Evolutionary conservation across 352 stramenopile genomes (phyloP).

Genomic region (Pythium folliculosum): DNA sequence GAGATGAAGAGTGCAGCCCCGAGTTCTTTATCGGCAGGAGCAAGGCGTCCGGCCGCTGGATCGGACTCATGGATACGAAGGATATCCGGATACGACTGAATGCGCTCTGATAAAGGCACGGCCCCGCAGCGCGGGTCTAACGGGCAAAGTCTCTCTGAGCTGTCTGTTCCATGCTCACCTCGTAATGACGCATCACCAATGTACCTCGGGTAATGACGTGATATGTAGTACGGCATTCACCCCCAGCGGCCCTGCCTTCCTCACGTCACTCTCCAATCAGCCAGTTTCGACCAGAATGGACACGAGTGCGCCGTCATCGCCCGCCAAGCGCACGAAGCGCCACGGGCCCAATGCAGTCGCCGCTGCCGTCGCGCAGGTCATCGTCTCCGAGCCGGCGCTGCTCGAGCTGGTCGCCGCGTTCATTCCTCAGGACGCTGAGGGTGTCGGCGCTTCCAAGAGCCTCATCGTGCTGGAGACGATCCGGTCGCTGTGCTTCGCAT

Average conservation of each 20-base stretch:
- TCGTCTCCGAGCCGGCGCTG: slow-evolving; percentile 1
- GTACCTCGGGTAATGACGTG: too few species aligned
- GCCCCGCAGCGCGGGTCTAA: too few species aligned
- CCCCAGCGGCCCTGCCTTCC: too few species aligned
- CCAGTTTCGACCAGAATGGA: too few species aligned
- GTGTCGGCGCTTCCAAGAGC: not conserved
- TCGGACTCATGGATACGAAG: slow-evolving; percentile 3
- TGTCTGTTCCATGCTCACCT: too few species aligned
- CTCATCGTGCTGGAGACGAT: not conserved
- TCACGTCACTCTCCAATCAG: too few species aligned
- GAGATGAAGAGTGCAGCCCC: not conserved
- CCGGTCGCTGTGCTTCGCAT: not conserved
- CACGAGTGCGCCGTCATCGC: not conserved
- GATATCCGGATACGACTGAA: not conserved
- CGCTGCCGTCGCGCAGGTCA: not conserved
- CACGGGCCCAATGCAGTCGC: not conserved
- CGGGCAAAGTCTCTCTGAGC: too few species aligned
- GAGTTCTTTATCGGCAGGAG: slow-evolving; percentile 11
- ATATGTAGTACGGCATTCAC: too few species aligned
- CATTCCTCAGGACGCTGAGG: not conserved
- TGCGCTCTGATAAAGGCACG: not conserved
- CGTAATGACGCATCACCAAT: too few species aligned
- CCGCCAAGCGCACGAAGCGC: not conserved
- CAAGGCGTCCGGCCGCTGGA: slow-evolving; percentile 9
- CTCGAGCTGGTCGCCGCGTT: slow-evolving; percentile 2